Evolutionary conservation across 768 basidiomycete species (phyloP), one percentile per base, ranked within the genome.

Genomic region (Russula compacta): DNA sequence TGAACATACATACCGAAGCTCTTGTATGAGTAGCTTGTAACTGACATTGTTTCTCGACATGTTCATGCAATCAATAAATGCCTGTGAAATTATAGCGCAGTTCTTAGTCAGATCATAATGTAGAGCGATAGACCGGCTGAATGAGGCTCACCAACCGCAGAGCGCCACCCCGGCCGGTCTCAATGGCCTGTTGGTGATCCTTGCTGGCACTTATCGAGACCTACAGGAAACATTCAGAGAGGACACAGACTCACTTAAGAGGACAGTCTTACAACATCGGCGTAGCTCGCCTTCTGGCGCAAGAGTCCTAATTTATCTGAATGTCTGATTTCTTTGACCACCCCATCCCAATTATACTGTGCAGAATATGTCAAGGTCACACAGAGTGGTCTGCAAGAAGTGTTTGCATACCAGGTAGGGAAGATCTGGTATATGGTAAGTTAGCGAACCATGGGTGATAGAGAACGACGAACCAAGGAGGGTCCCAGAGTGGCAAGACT

Each of bases 401-500:
- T 5, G 15, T 2, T n/a, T 19, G 11, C 59, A 12, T 50, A 60
- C 59, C 15, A 49, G 1, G 12, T 33, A 35, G 6, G 59, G 59
- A 38, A 60, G 53, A 55, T 43, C 59, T 60, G 3, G 35, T 6
- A 36, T 32, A 49, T 12, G 19, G 33, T 55, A n/a, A 42, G 59
- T 35, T 24, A 50, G 40, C 3, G 17, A 39, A 1, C 11, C 21
- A n/a, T 5, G 12, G 3, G 6, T 0, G 11, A 46, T 5, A 6
- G 21, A 29, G 14, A 24, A 39, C 8, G 36, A 48, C 59, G 32
- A 3, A 60, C 59, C 47, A 14, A 60, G 47, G 11, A 60, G 46
- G 4, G 53, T 55, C 2, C 47, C 59, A 2, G 47, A 55, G 29
- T 60, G 46, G 5, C 59, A 55, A 10, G 38, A 55, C 59, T 60